Base-by-base conservation (phyloP, 257 asterid species). In the Gentiana macrophylla region DNA sequence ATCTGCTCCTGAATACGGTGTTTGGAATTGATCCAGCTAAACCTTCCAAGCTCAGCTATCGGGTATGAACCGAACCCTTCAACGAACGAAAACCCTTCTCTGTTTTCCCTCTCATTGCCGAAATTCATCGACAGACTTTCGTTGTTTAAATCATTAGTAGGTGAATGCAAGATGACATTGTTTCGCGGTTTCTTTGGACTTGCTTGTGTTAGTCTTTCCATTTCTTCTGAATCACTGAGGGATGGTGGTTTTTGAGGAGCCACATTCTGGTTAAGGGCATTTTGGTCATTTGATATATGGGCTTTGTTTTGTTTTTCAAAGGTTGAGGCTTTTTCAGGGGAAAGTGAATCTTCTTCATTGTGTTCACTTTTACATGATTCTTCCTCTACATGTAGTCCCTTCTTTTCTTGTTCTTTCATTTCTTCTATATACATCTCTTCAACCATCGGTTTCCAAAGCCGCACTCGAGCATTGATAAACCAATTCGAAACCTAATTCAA, bases 391-490 rank as follows among this genome's bases (percentile, higher is more conserved):
- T 24, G 24, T 24, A 24, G 24, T 10, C 79, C 86, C 6, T 65
- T 74, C 50, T 78, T 80, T 32, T 83, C 97, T 12, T 84, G 79
- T 6, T 86, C 98, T 72, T 84, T 91, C 69, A 83, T 76, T 57
- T 91, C 98, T 64, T 91, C 98, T 51, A 15, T 61, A 76, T 91
- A 87, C 98, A 91, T 91, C 65, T 91, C 98, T 72, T 91, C 98
- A 0, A 91, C 98, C 98, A 91, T 91, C 3, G 98, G 98, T 77
- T 91, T 91, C 98, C 98, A 91, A 0, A 91, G 95, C 7, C 98
- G 80, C 55, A 91, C 98, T 46, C 98, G 79, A 9, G 98, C 98
- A 56, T 91, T 91, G 69, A 90, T 90, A 76, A 91, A 91, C 98
- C 98, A 91, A 78, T 91, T 91, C 2, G 98, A 91, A 59, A 91